phyloP scores from a whole-genome alignment of 345 rosid species.

The Mallotus nudiflorus region DNA sequence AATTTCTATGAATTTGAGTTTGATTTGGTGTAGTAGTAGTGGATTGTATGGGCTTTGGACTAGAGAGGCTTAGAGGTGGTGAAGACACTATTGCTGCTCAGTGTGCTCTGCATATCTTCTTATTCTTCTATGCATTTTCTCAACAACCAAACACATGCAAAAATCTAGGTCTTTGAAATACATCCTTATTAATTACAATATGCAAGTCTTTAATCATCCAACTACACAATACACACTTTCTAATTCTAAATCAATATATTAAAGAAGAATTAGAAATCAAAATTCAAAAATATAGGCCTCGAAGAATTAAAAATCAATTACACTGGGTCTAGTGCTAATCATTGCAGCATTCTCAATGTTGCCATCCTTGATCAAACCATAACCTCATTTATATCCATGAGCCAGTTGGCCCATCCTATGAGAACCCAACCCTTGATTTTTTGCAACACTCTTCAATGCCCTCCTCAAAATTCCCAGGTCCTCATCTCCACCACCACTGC shows the following conservation, averaged over 20 bases:
- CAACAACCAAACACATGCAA: background rate
- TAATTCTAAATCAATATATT: too few species aligned
- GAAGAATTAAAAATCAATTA: too few species aligned
- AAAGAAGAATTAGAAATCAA: background rate
- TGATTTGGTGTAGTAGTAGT: conserved; percentile 12
- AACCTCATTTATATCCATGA: conserved; percentile 26
- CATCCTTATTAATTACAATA: too few species aligned
- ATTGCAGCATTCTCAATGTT: background rate
- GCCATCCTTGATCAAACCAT: conserved; percentile 10
- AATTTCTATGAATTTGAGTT: conserved; percentile 6
- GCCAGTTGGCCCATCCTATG: conserved; percentile 26
- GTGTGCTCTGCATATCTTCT: conserved; percentile 35
- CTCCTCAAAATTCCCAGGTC: conserved; percentile 30
- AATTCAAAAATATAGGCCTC: background rate
- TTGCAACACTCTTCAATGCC: conserved; percentile 43
- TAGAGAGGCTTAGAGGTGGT: conserved; percentile 17
- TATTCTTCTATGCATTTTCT: background rate
- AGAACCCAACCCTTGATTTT: conserved; percentile 31
- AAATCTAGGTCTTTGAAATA: too few species aligned
- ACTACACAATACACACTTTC: background rate
- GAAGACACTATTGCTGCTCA: conserved; percentile 25
- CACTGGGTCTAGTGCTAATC: too few species aligned
- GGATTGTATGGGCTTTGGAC: conserved; percentile 23
- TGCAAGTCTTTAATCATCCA: background rate
- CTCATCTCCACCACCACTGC: conserved; percentile 25